phyloP scores from a whole-genome alignment of 1,139 yeast genomes.

The Insectozyma bohioensis region DNA sequence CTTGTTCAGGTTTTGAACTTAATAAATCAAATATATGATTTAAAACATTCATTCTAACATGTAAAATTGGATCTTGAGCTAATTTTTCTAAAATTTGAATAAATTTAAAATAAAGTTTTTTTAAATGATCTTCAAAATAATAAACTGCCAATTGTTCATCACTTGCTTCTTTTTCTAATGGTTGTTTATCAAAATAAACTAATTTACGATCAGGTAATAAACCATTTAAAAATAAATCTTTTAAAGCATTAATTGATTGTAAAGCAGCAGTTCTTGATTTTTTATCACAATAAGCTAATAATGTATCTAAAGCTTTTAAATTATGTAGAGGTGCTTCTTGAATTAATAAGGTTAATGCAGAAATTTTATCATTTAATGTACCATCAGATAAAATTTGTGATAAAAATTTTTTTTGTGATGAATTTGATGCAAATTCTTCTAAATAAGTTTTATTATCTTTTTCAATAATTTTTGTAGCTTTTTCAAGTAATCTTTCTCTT shows the following conservation, averaged over 20 bases:
- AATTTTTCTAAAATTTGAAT: constrained; percentile 70
- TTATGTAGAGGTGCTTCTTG: constrained; percentile 97
- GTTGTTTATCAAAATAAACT: constrained; percentile 78
- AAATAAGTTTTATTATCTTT: constrained; percentile 71
- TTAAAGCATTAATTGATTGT: constrained; percentile 85
- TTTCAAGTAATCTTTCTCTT: constrained; percentile 56
- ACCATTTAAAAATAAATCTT: constrained; percentile 81
- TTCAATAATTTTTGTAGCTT: constrained; percentile 67
- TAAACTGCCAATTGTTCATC: constrained; percentile 62
- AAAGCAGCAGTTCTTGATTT: constrained; percentile 92
- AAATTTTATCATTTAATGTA: constrained; percentile 92
- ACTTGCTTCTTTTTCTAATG: constrained; percentile 46
- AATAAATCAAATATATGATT: constrained; percentile 77
- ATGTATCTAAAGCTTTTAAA: constrained; percentile 75
- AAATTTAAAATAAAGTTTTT: constrained; percentile 68
- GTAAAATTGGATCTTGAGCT: constrained; percentile 89
- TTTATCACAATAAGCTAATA: constrained; percentile 78
- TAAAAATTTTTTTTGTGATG: constrained; percentile 86
- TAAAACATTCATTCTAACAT: constrained; percentile 78
- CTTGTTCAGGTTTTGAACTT: constrained; percentile 93
- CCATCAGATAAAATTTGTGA: constrained; percentile 88
- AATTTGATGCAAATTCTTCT: constrained; percentile 75
- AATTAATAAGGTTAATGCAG: constrained; percentile 86
- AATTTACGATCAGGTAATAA: constrained; percentile 85
- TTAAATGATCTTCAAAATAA: constrained; percentile 88